A percentile compares a stretch with the other conserved stretches of the same genome.
phyloP scores from a whole-genome alignment of 768 basidiomycete species.

The Leucosporidium creatinivorum region DNA sequence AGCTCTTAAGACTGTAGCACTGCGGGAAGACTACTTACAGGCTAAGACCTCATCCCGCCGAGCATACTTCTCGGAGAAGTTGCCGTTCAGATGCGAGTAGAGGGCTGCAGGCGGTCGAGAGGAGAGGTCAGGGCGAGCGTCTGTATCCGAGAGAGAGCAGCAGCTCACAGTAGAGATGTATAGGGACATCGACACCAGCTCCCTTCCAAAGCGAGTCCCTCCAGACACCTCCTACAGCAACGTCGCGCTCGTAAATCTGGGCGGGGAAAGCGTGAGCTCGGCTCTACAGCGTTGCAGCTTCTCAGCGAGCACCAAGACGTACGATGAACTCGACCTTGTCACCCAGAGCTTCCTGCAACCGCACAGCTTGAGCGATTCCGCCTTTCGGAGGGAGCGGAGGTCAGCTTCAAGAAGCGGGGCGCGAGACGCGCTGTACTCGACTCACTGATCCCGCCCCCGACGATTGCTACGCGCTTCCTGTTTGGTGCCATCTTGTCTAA shows the following conservation, averaged over 20 bases:
- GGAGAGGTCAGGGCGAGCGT: not conserved
- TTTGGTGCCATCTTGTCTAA: no score
- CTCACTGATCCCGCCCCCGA: conserved; percentile 27
- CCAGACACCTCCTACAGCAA: conserved; percentile 26
- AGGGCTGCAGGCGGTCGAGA: not conserved
- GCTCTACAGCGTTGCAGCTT: not conserved
- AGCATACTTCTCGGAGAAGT: conserved; percentile 17
- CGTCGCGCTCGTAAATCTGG: conserved; percentile 6
- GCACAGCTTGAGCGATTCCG: conserved; percentile 32
- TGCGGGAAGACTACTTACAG: conserved; percentile 2
- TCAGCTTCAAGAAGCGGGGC: no score
- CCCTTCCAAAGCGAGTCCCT: conserved; percentile 26
- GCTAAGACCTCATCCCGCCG: conserved; percentile 15
- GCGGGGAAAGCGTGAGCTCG: not conserved
- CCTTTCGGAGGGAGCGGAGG: not conserved
- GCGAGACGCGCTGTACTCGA: no score
- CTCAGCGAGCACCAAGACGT: not conserved
- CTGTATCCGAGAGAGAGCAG: not conserved
- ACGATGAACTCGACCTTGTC: conserved; percentile 15
- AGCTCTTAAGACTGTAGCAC: no score
- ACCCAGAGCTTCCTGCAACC: conserved; percentile 27
- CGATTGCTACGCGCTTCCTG: conserved; percentile 16
- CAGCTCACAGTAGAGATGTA: conserved; percentile 16
- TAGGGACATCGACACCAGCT: conserved; percentile 26
- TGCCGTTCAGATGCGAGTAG: conserved; percentile 16